Base-by-base conservation (phyloP, 345 rosid genomes). In the Eucalyptus cloeziana region DNA sequence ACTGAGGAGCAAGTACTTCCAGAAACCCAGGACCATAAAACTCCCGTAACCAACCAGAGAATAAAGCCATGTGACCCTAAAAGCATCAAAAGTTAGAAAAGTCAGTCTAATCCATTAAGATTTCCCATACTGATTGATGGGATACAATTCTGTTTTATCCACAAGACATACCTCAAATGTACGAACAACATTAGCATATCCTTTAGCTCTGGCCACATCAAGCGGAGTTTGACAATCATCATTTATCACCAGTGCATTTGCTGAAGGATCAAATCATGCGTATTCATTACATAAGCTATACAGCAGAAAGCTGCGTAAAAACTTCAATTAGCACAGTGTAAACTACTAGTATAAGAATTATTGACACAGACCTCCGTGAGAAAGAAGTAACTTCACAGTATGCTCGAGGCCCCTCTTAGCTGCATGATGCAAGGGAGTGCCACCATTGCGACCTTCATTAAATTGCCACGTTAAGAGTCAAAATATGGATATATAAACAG, bases 391-490 rank as follows among this genome's bases (percentile, higher is more conserved):
- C 90, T 96, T 95, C 30, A 98, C 98, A 86, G 94, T 95, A 88
- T 88, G 92, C 88, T 93, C 96, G 87, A 95, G 96, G 85, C 99
- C 99, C 91, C 96, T 93, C 93, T 98, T 98, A 8, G 99, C 99
- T 16, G 99, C 99, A 92, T 98, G 99, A 89, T 98, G 99, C 90
- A 97, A 93, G 31, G 99, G 99, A 89, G 98, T 98, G 52, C 99
- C 99, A 3, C 93, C 99, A 87, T 90, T 94, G 37, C 99, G 96
- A 92, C 95, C 99, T 98, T 62, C 62, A 88, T 47, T 30, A 47
- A 58, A 81, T 31, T 67, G 71, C 7, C 54, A 62, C 2, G 27
- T 49, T 14, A 47, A 56, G 47, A 40, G 52, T 44, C 76, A 43
- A 45, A 33, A 85, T 1, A 50, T 52, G 56, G 87, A 33, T 17